Base-by-base conservation (phyloP, 805 yeast genomes). In the Kodamaea nitidulidarum region DNA sequence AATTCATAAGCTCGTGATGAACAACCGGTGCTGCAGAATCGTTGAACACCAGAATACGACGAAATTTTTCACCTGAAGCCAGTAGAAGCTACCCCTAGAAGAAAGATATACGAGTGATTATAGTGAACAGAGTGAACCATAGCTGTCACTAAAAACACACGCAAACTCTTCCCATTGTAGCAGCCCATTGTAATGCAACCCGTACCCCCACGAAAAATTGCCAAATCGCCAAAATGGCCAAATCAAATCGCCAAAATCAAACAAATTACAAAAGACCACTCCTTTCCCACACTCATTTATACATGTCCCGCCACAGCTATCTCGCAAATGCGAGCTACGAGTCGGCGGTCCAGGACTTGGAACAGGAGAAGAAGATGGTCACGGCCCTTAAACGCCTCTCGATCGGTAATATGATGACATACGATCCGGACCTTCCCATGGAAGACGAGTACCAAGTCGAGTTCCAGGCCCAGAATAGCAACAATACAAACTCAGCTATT, bases 331-430 rank as follows among this genome's bases (percentile, higher is more conserved):
- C 36, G 40, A 40, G 35, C 39, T 67, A 65, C 49, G 67, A 58
- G 47, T 52, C 61, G 26, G 95, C 95, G 2, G 88, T 87, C 3
- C 79, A 79, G 49, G 87, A 88, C 4, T 76, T 85, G 33, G 87
- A 84, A 51, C 80, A 77, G 44, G 93, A 85, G 54, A 71, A 83
- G 45, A 78, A 79, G 58, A 78, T 80, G 56, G 85, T 85, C 44
- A 78, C 83, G 26, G 84, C 86, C 15, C 63, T 85, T 47, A 85
- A 85, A 55, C 67, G 95, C 42, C 65, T 83, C 12, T 80, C 88
- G 0, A 81, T 85, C 38, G 93, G 88, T 12, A 67, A 75, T 50
- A 60, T 70, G 53, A 61, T 76, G 62, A 67, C 60, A 36, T 71
- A 76, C 44, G 95, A 84, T 52, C 91, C 91, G 1, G 95, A 84